phyloP scores from a whole-genome alignment of 2,329 filamentous ascomycete genomes.

The Diaporthe ilicicola region DNA sequence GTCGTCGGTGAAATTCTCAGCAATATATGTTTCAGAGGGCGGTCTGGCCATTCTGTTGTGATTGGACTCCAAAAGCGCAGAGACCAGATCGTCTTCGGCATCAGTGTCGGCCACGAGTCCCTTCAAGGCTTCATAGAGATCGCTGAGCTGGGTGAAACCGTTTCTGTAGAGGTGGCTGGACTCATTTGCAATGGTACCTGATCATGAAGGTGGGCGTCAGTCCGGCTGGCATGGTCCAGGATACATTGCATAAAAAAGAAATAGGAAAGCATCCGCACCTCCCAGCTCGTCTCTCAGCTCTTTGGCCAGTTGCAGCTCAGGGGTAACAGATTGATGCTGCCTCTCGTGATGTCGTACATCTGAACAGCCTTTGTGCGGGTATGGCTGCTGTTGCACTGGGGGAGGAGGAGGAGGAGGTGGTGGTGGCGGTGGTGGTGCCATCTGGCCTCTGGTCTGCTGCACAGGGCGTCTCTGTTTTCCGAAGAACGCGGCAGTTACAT shows the following conservation, averaged over 20 bases:
- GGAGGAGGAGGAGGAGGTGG: too few relatives aligned
- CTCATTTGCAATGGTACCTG: slow-evolving; percentile 17
- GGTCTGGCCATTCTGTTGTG: slow-evolving; percentile 21
- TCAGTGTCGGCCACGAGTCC: background rate
- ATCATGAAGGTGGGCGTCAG: background rate
- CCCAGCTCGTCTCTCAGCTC: slow-evolving; percentile 14
- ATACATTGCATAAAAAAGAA: background rate
- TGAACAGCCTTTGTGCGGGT: background rate
- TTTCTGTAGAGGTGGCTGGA: slow-evolving; percentile 21
- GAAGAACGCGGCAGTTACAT: slow-evolving; percentile 30
- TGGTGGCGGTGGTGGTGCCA: background rate
- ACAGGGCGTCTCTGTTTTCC: slow-evolving; percentile 12
- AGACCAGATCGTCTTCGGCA: slow-evolving; percentile 9
- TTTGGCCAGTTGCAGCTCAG: background rate
- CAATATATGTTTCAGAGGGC: slow-evolving; percentile 11
- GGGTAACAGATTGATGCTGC: background rate
- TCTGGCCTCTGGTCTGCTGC: background rate
- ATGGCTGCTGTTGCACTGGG: background rate
- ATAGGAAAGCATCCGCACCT: background rate
- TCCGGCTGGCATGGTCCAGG: background rate
- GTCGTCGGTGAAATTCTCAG: background rate
- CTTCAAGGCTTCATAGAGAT: slow-evolving; percentile 6
- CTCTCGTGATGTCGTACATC: background rate
- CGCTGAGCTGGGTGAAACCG: background rate
- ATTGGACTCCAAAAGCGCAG: slow-evolving; percentile 12